Base-by-base conservation (phyloP, 2,329 filamentous ascomycete genomes). In the Aureobasidium namibiae region DNA sequence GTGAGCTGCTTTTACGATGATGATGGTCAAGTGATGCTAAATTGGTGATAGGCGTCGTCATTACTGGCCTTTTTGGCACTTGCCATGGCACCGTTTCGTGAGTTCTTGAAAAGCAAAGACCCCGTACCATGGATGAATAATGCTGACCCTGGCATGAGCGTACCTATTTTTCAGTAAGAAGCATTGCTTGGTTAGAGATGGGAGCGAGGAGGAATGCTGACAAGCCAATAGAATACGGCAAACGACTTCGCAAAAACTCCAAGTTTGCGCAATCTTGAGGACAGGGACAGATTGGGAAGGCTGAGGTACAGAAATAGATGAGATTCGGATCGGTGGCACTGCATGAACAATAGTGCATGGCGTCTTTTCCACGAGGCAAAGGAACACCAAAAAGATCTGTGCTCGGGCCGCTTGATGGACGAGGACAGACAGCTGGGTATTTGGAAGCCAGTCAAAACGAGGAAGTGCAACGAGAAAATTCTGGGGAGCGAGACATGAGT, bases 211-310 rank as follows among this genome's bases (percentile, higher is more conserved):
- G 54, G 54, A 48, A 57, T 57, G 54, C 54, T 57, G 54, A 57
- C 54, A 9, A 38, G 33, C 54, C 41, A 57, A 57, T 31, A 57
- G 54, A 69, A 66, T 77, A 73, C 66, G 78, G 78, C 65, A 76
- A 76, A 70, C 67, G 70, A 63, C 72, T 80, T 68, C 75, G 78
- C 72, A 73, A 72, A 59, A 72, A 67, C 49, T 78, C 75, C 66
- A 72, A 74, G 50, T 80, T 76, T 68, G 78, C 76, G 63, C 72
- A 74, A 53, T 50, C 41, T 13, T 61, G 42, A 56, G 45, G 59
- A 45, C 26, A 29, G 26, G 26, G 26, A 29, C 52, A 24, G 38
- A 50, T 61, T 39, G 45, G 38, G 59, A 45, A 34, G 42, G 18
- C n/a, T 31, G 24, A 48, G 58, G 45, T 23, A 36, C 41, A 24